Evolutionary conservation across 768 basidiomycete genomes (phyloP), one percentile per base, ranked within the genome.

Genomic region (Termitomyces sp.): DNA sequence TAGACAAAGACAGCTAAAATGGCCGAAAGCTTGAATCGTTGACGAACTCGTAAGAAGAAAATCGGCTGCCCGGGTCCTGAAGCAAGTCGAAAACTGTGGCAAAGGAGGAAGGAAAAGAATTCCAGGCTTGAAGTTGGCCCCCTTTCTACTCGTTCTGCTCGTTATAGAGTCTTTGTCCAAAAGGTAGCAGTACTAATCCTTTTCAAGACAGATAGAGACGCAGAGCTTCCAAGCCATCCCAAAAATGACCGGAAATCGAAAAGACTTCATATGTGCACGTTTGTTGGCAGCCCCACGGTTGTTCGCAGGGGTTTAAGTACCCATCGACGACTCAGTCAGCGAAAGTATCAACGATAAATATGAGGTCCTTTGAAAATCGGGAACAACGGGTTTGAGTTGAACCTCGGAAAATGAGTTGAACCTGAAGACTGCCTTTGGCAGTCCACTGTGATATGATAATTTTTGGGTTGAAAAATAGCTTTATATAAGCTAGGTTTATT

Each of bases 21-120:
- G 50, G 52, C 58, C 54, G 39, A 58, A 63, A 63, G 58, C 56
- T 53, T 63, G 55, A 50, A 52, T 55, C 53, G 48, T n/a, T n/a
- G n/a, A n/a, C n/a, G n/a, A n/a, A n/a, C n/a, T 56, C 50, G 53
- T 59, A 61, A 59, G 55, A 9, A 47, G 32, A 55, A 34, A 53
- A 42, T 53, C 34, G 52, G 42, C 39, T n/a, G 36, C 10, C 48
- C 55, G 36, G 46, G 26, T 27, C 29, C 37, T 37, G 22, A 12
- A 27, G 60, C 34, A 46, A 59, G 43, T 63, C 26, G 24, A 59
- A 57, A 29, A 26, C 51, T 20, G 20, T 29, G 39, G 9, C 9
- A 3, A 8, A 29, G 39, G 37, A 26, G 37, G 18, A 31, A n/a
- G 53, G 53, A 12, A 18, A 49, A 47, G 36, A 55, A 24, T 8